A percentile compares a stretch with the other conserved stretches of the same genome.
phyloP scores from a whole-genome alignment of 1,284 basidiomycete genomes.

The Porodaedalea pini region DNA sequence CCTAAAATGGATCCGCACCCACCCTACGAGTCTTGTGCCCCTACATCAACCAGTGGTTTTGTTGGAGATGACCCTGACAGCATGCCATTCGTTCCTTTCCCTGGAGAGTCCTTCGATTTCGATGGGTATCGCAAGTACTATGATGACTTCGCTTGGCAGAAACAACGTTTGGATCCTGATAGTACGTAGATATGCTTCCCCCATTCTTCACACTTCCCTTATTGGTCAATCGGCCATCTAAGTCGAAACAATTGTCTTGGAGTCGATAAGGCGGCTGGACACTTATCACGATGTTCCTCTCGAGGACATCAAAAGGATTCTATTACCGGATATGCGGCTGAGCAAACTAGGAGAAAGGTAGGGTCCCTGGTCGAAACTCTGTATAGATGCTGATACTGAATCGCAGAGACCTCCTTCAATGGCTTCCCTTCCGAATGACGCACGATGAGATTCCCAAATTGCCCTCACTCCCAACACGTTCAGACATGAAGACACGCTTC shows the following conservation, averaged over 20 bases:
- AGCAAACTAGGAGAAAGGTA: constrained; percentile 36
- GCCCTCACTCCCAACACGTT: neutral
- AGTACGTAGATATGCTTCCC: constrained; percentile 35
- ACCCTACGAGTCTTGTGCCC: constrained; percentile 50
- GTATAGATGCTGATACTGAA: neutral
- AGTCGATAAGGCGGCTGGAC: constrained; percentile 41
- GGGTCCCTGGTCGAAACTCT: neutral
- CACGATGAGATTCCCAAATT: constrained; percentile 9
- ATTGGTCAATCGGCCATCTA: neutral
- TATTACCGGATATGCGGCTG: constrained; percentile 36
- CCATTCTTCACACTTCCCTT: constrained; percentile 15
- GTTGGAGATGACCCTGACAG: constrained; percentile 53
- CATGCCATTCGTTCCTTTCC: constrained; percentile 56
- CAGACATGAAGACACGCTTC: constrained; percentile 32
- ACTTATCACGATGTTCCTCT: constrained; percentile 34
- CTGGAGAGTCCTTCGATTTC: constrained; percentile 46
- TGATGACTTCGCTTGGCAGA: constrained; percentile 46
- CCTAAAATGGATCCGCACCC: constrained; percentile 34
- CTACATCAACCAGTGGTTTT: constrained; percentile 41
- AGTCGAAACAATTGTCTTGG: constrained; percentile 47
- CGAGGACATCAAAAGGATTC: constrained; percentile 42
- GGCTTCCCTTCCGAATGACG: constrained; percentile 14
- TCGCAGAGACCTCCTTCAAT: constrained; percentile 21
- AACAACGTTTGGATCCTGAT: constrained; percentile 40
- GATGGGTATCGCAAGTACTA: constrained; percentile 40